phyloP scores from a whole-genome alignment of 148 eudicot species.

The Rheum nobile region DNA sequence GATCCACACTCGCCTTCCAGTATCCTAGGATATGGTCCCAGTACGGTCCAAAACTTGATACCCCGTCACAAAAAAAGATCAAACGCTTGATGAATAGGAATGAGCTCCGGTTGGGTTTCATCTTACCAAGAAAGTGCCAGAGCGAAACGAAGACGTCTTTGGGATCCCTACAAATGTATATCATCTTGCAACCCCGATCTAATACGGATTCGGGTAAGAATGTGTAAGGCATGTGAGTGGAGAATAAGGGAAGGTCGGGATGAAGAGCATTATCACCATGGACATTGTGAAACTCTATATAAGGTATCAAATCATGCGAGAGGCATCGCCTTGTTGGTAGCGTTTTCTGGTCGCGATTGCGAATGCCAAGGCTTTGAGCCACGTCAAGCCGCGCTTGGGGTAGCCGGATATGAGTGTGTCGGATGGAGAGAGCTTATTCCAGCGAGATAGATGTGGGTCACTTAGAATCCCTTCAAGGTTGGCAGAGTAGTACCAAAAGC shows the following conservation, averaged over 20 bases:
- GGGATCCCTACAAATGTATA: conserved; percentile 37
- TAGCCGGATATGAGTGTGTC: not conserved
- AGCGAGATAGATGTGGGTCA: too few relatives aligned
- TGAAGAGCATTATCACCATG: conserved; percentile 10
- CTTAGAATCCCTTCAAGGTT: not conserved
- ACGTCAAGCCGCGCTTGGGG: conserved; percentile 32
- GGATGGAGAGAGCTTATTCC: not conserved
- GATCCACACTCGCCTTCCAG: conserved; percentile 1
- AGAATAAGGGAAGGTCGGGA: conserved; percentile 14
- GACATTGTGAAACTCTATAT: conserved; percentile 26
- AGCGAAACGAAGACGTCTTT: conserved; percentile 36
- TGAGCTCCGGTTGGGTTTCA: too few relatives aligned
- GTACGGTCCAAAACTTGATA: not conserved
- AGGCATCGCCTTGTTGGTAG: too few relatives aligned
- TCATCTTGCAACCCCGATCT: conserved; percentile 18
- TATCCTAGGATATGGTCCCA: conserved; percentile 3
- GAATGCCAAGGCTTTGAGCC: conserved; percentile 33
- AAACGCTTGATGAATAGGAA: not conserved
- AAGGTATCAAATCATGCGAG: conserved; percentile 32
- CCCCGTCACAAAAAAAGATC: not conserved
- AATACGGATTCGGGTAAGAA: conserved; percentile 24
- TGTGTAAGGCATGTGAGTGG: conserved; percentile 29
- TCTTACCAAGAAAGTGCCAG: conserved; percentile 26
- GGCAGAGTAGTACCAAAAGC: not conserved
- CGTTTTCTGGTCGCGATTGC: conserved; percentile 13